phyloP scores from a whole-genome alignment of 2,329 filamentous ascomycete species.

The Coccinonectria pachysandricola region DNA sequence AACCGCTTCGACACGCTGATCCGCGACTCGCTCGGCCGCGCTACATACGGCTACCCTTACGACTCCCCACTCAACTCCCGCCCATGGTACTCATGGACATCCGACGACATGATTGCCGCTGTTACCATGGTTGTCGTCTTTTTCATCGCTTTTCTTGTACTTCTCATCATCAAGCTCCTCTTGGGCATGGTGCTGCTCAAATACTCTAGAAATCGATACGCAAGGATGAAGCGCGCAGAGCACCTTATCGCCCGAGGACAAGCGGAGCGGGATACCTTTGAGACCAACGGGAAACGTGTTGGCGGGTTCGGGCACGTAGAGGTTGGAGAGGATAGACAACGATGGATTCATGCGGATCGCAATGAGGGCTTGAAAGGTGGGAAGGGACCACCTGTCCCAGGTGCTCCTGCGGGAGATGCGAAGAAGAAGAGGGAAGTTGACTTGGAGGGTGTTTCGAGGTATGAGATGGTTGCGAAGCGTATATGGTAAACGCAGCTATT shows the following conservation, averaged over 20 bases:
- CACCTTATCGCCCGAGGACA: constrained; percentile 35
- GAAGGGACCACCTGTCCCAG: constrained; percentile 41
- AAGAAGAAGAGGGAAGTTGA: constrained; percentile 34
- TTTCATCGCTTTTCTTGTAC: constrained; percentile 71
- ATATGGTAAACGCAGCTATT: constrained; percentile 79
- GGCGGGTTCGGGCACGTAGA: constrained; percentile 82
- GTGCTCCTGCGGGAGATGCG: constrained; percentile 38
- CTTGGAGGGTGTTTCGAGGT: constrained; percentile 63
- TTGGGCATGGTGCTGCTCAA: constrained; percentile 80
- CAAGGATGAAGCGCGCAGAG: constrained; percentile 66
- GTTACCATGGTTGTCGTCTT: constrained; percentile 81
- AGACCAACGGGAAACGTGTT: constrained; percentile 58
- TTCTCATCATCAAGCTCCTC: constrained; percentile 75
- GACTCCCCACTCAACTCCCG: constrained; percentile 28
- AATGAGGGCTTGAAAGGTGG: constrained; percentile 54
- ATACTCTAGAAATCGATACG: constrained; percentile 70
- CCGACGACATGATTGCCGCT: constrained; percentile 65
- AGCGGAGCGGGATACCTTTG: constrained; percentile 43
- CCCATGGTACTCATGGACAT: constrained; percentile 46
- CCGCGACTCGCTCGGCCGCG: constrained; percentile 64
- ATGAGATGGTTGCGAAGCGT: constrained; percentile 92
- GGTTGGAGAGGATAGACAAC: constrained; percentile 74
- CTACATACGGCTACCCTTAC: constrained; percentile 53
- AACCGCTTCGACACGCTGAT: constrained; percentile 69
- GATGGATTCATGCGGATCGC: constrained; percentile 82